Evolutionary conservation across 352 stramenopile genomes (phyloP).

Genomic region (Globisporangium paddicum): DNA sequence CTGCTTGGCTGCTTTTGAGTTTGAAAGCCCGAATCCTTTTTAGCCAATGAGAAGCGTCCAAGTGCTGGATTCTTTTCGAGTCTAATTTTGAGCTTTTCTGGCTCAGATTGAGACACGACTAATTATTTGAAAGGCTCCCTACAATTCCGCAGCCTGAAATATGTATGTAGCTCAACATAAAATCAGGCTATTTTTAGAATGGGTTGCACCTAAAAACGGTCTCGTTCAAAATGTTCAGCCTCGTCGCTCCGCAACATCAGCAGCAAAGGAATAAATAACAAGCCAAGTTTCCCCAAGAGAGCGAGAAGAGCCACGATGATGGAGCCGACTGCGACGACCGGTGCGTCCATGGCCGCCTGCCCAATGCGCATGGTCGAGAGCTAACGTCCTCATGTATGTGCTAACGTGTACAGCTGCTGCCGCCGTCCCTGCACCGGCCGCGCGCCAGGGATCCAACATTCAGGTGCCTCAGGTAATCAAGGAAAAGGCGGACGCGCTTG

Average conservation of each 20-base stretch:
- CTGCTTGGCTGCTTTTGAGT: too few relatives aligned
- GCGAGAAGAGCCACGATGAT: constrained; percentile 11
- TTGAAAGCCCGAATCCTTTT: neutral
- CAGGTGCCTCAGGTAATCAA: constrained; percentile 65
- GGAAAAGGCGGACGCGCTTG: constrained; percentile 65
- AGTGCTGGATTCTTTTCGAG: neutral
- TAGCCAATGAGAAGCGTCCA: neutral
- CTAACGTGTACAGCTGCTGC: neutral
- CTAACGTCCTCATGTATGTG: neutral
- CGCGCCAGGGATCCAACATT: constrained; percentile 38
- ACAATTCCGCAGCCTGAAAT: neutral
- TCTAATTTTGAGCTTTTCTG: too few relatives aligned
- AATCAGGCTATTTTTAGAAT: neutral
- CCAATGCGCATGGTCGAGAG: neutral
- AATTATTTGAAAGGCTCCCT: neutral
- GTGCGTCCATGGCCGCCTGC: neutral
- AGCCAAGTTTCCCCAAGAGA: constrained; percentile 3
- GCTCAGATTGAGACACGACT: too few relatives aligned
- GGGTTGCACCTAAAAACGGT: neutral
- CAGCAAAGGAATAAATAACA: neutral
- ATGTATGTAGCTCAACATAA: neutral
- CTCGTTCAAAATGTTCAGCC: constrained; percentile 5
- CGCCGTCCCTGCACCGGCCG: constrained; percentile 13
- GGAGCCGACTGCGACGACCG: constrained; percentile 15
- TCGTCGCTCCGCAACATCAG: neutral